These are phyloP conservation scores for Aspergillus nanangensis DNA, from an alignment of 495 filamentous ascomycete species.

Conservation along the genomic window DNA sequence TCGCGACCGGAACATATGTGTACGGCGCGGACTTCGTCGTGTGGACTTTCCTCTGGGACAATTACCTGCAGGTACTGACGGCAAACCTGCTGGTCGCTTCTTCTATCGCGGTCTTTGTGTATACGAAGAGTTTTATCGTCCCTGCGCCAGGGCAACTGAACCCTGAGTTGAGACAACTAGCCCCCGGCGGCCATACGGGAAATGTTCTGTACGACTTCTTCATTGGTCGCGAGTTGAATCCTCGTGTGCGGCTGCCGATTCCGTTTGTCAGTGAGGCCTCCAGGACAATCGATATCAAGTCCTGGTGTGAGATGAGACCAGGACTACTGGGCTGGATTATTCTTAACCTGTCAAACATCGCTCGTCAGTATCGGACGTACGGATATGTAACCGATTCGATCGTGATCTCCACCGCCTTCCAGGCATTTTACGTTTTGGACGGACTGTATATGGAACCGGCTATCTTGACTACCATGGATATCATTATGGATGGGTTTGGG, in stretches of 20 bases:
- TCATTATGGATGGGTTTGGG: constrained; percentile 92
- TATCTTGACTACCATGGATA: constrained; percentile 93
- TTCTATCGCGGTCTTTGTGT: constrained; percentile 66
- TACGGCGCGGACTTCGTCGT: constrained; percentile 79
- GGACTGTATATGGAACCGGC: constrained; percentile 85
- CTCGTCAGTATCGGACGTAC: constrained; percentile 79
- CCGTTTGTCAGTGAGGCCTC: constrained; percentile 52
- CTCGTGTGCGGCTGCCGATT: constrained; percentile 72
- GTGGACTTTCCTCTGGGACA: constrained; percentile 91
- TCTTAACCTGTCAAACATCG: constrained; percentile 78
- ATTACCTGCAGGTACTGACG: constrained; percentile 81
- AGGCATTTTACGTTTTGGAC: constrained; percentile 83
- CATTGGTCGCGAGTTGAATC: constrained; percentile 95
- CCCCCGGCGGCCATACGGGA: constrained; percentile 74
- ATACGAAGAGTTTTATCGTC: constrained; percentile 74
- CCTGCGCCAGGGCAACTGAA: constrained; percentile 56
- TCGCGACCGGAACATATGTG: constrained; percentile 66
- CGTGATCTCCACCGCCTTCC: constrained; percentile 71
- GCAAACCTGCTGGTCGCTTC: constrained; percentile 74
- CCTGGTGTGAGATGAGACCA: constrained; percentile 84
- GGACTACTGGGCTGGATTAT: constrained; percentile 89
- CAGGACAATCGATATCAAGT: constrained; percentile 79
- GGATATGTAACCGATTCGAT: constrained; percentile 87
- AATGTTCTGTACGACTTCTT: constrained; percentile 94
- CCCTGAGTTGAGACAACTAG: constrained; percentile 67